phyloP scores from a whole-genome alignment of 306 rosid species.

The Styphnolobium japonicum region DNA sequence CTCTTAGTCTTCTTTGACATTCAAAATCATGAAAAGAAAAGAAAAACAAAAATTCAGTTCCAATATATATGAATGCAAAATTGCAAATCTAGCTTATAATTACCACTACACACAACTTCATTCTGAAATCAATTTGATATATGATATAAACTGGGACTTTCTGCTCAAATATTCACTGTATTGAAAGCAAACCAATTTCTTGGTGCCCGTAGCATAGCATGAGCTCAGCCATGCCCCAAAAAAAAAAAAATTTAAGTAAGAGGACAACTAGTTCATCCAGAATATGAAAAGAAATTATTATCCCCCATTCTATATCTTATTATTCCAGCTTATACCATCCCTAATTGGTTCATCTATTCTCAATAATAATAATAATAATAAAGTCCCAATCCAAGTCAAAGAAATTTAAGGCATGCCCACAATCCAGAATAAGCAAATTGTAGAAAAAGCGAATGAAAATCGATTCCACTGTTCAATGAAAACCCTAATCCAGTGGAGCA shows the following conservation, averaged over 20 bases:
- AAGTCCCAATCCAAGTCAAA: conserved; percentile 24
- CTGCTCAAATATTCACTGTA: background rate
- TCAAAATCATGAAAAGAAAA: background rate
- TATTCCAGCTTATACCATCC: background rate
- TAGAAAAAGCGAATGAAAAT: background rate
- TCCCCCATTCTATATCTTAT: background rate
- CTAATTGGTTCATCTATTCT: background rate
- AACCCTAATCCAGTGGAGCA: conserved; percentile 19
- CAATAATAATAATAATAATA: background rate
- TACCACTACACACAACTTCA: background rate
- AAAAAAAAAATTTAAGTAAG: too few species aligned
- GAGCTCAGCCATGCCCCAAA: background rate
- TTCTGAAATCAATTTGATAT: background rate
- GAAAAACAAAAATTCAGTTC: background rate
- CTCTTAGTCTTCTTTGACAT: background rate
- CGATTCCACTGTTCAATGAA: background rate
- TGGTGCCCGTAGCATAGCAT: background rate
- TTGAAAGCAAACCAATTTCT: background rate
- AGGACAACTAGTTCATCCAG: too few species aligned
- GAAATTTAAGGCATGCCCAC: too few species aligned
- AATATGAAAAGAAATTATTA: background rate
- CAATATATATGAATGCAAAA: background rate
- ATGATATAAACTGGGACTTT: background rate
- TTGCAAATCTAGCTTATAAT: background rate
- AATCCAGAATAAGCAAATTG: background rate